A percentile compares a stretch with the other conserved stretches of the same genome.
Conservation (phyloP, 139 green algal species). For the Diplosphaera chodatii region DNA sequence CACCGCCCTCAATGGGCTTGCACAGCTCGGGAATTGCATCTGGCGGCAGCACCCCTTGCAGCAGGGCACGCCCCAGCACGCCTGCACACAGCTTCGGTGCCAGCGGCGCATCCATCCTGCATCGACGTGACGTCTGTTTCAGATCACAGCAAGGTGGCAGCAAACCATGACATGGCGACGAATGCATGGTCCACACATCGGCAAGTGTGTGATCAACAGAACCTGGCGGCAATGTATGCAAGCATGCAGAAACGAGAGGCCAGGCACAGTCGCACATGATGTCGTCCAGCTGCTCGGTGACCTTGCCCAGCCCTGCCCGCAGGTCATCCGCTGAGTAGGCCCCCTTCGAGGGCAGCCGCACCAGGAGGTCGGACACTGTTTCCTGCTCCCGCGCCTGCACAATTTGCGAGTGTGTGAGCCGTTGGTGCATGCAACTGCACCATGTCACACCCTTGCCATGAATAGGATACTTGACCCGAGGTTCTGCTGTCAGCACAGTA, state of each 20-base stretch:
- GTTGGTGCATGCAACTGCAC: no score
- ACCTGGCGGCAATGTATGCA: no score
- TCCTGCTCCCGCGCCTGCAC: background rate
- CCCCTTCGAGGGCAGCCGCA: background rate
- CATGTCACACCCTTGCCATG: no score
- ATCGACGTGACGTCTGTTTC: no score
- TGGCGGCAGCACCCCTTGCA: background rate
- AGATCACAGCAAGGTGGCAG: no score
- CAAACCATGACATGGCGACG: no score
- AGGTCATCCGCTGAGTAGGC: background rate
- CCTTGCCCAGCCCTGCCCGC: background rate
- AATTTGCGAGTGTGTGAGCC: no score
- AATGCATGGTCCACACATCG: no score
- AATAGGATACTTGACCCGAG: no score
- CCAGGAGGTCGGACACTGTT: background rate
- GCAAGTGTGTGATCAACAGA: no score
- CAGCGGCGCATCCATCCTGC: background rate
- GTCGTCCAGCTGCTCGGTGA: slow-evolving; percentile 1
- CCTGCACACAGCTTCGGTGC: background rate
- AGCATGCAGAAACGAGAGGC: no score
- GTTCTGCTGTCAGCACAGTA: no score
- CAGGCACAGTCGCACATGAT: background rate
- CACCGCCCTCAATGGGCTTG: background rate
- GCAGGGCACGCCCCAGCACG: background rate
- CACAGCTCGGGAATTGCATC: background rate